Percentiles rank a stretch among this genome's conserved stretches.
Conservation (phyloP, 371 early-diverging fungal species). For the Funneliformis caledonium region DNA sequence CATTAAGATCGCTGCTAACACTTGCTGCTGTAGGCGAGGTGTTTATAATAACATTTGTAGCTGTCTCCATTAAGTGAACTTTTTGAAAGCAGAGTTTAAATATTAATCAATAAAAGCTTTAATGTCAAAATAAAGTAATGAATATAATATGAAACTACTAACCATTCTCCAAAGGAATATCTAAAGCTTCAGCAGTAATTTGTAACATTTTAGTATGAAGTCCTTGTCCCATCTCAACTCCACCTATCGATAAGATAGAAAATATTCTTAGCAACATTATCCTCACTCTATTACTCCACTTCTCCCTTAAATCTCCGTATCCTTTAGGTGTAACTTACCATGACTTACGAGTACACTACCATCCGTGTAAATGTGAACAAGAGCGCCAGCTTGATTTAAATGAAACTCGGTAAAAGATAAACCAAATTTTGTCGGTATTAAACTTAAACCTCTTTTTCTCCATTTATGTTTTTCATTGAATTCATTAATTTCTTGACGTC, state of each 20-base stretch:
- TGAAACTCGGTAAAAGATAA: constrained; percentile 66
- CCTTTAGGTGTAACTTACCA: constrained; percentile 45
- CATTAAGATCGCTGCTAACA: constrained; percentile 76
- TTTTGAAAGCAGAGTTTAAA: neutral
- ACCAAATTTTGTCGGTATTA: constrained; percentile 79
- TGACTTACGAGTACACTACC: constrained; percentile 77
- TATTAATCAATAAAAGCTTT: neutral
- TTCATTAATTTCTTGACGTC: constrained; percentile 56
- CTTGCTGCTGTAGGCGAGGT: constrained; percentile 77
- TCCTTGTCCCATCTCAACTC: constrained; percentile 88
- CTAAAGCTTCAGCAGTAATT: constrained; percentile 71
- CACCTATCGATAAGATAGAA: constrained; percentile 42
- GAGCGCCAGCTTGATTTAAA: constrained; percentile 79
- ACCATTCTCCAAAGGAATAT: constrained; percentile 56
- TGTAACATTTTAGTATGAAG: constrained; percentile 81
- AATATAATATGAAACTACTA: neutral
- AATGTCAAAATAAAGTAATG: neutral
- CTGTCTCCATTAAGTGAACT: constrained; percentile 74
- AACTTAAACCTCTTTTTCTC: constrained; percentile 72
- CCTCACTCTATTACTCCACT: neutral
- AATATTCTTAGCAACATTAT: neutral
- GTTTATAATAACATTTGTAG: constrained; percentile 75
- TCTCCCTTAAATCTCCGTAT: neutral
- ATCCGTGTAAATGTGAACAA: constrained; percentile 82
- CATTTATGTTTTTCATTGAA: constrained; percentile 67